Evolutionary conservation across 2,329 filamentous ascomycete genomes (phyloP), one percentile per base, ranked within the genome.

Genomic region (Paecilomyces fulvus): DNA sequence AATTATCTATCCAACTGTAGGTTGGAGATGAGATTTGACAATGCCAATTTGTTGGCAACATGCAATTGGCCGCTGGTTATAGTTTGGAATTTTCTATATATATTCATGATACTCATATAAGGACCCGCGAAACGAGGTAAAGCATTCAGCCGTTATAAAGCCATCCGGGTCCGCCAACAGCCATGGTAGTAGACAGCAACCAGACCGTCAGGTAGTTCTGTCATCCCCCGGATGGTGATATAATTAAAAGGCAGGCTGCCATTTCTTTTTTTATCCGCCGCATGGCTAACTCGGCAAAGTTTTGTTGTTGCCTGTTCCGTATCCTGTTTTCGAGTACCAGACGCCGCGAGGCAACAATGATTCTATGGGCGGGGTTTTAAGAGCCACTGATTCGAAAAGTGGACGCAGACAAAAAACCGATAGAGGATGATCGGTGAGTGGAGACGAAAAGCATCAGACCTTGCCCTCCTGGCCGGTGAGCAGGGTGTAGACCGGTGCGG

Each of bases 401-500:
- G 48, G 25, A 49, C 48, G 10, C 20, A 49, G 25, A 49, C 21
- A 49, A 23, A 25, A 28, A 21, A 28, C 10, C 21, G 48, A 20
- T 25, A 6, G 10, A 21, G 20, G 23, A 11, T 25, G 3, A 43
- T 43, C 14, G n/a, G 33, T 12, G 48, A 49, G 25, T 28, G n/a
- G 20, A n/a, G 3, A 49, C 7, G 25, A 28, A 49, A 49, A 43
- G 30, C 52, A 33, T n/a, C 55, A 60, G 6, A 51, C 51, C 51
- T 65, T 66, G 60, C 70, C 67, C 55, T 73, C 72, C 70, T 87
- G 83, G 61, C 83, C 83, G 50, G 80, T 86, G 60, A 99, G 83
- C 37, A 99, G 83, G 49, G 92, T 95, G 71, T 88, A 83, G 54
- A 92, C 87, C 10, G 91, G 90, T 56, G 86, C 87, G 64, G 87